Evolutionary conservation across 148 eudicot species (phyloP), one percentile per base, ranked within the genome.

Genomic region (Diospyros lotus): DNA sequence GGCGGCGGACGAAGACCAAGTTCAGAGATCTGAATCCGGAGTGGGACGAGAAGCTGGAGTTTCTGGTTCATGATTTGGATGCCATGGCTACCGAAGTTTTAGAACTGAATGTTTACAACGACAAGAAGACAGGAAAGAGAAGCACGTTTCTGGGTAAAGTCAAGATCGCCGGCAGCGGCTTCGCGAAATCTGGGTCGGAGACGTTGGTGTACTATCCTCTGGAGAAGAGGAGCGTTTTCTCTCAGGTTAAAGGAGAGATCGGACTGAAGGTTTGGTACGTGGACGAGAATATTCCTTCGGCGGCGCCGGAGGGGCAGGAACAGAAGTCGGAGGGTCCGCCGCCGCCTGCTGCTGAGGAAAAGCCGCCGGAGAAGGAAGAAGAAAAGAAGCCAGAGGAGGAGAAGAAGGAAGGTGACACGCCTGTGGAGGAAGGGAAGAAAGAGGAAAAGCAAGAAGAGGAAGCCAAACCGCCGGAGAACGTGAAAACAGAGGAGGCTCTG

Each of bases 221-320:
- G 60, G 98, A 94, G 76, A 94, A 94, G 58, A 58, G 98, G 53
- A 94, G 94, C 46, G 97, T 94, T 14, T 94, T 94, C 46, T 91
- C 97, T 1, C 98, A 93, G 84, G 82, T 91, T 38, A 94, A 94
- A 58, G 98, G 98, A 0, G 98, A 94, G 84, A 89, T 94, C 40
- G 97, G 97, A 18, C 13, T 94, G 5, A 88, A 87, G 82, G 84
- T 94, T 5, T 94, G 85, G 85, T 87, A 75, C 14, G 76, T 80
- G 5, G 84, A 81, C 13, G 90, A 91, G 41, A 88, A 80, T 43
- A 75, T 88, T 28, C 78, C 82, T 4, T 63, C 78, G 1, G 13
- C 41, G 55, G 53, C 73, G 64, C 76, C 76, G 41, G 76, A 75
- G 9, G 55, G 43, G 2, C 79, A 61, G 62, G 81, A 79, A 58